A percentile compares a stretch with the other conserved stretches of the same genome.
These are phyloP conservation scores for Colletotrichum nymphaeae DNA, from an alignment of 2,329 filamentous ascomycete species.

Conservation along the genomic window DNA sequence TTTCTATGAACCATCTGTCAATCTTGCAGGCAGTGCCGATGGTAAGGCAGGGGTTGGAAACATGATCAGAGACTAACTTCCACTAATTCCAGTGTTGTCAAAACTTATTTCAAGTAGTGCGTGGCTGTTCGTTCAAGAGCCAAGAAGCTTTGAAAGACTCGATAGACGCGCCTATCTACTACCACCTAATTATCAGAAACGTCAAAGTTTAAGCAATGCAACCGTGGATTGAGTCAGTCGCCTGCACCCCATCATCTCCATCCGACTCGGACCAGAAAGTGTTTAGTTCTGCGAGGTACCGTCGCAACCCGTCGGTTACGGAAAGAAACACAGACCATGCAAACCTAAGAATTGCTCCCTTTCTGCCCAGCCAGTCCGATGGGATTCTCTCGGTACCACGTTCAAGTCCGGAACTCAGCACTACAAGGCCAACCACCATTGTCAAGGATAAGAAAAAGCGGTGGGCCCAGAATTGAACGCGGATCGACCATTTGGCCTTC, in stretches of 20 bases:
- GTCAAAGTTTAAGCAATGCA: not conserved
- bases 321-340: not conserved
- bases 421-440: not conserved
- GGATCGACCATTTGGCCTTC: not conserved
- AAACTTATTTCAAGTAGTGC: not conserved
- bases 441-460: not conserved
- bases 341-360: not conserved
- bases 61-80: conserved; percentile 4
- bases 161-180: not conserved
- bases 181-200: not conserved
- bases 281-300: not conserved
- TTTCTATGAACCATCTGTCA: not conserved
- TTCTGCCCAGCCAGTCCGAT: not conserved
- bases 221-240: conserved; percentile 10
- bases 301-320: not conserved
- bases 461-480: not conserved
- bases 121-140: not conserved
- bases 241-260: not conserved
- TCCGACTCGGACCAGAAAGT: conserved; percentile 1
- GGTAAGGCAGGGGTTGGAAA: conserved; percentile 2
- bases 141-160: not conserved
- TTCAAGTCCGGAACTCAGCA: not conserved
- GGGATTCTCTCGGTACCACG: not conserved
- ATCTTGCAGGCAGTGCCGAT: not conserved
- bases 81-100: not conserved